phyloP scores from a whole-genome alignment of 176 grass and related monocot genomes.

The Eragrostis nindensis region DNA sequence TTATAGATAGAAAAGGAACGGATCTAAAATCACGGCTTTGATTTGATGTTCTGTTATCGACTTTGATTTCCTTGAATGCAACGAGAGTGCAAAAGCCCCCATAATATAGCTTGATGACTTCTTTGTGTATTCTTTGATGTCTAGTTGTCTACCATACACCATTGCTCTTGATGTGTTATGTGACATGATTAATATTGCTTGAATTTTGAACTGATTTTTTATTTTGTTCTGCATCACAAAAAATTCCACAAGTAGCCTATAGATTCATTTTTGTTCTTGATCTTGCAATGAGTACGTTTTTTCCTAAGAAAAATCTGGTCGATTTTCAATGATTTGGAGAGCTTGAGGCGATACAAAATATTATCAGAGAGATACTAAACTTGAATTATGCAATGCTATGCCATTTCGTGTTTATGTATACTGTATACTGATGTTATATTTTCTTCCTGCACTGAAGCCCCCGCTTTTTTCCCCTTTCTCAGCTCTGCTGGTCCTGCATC shows the following conservation, averaged over 20 bases:
- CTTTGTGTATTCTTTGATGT: neutral
- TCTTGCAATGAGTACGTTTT: neutral
- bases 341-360: neutral
- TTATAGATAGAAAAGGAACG: neutral
- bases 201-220: neutral
- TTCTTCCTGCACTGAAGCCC: constrained; percentile 19
- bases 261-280: neutral
- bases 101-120: constrained; percentile 8
- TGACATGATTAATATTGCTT: neutral
- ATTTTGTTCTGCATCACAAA: neutral
- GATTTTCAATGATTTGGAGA: neutral
- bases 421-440: constrained; percentile 1
- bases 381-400: neutral
- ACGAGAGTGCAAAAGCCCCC: neutral
- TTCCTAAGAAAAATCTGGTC: neutral
- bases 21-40: neutral
- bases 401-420: constrained; percentile 1
- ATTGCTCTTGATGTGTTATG: neutral
- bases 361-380: neutral
- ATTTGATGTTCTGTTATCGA: neutral
- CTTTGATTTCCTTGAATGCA: neutral
- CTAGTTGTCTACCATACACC: neutral
- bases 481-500: constrained; percentile 89
- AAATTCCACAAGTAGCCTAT: neutral
- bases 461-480: constrained; percentile 25